Conservation (phyloP, 1,284 basidiomycete genomes). For the Psilocybe mexicana region DNA sequence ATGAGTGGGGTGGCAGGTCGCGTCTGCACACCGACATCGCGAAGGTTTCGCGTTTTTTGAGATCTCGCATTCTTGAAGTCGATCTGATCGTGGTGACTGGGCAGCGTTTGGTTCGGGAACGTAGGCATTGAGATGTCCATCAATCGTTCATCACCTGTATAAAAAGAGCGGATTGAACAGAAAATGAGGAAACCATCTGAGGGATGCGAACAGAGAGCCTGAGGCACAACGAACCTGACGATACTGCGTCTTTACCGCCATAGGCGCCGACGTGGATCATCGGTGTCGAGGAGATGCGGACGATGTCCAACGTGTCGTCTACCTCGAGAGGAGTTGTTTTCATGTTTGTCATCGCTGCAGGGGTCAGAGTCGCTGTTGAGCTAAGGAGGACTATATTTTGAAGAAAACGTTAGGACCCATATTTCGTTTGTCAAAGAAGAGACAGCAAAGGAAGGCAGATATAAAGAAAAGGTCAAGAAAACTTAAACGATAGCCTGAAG, state of each 20-base stretch:
- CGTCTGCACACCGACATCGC: background rate
- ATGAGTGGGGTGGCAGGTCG: background rate
- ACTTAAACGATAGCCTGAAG: background rate
- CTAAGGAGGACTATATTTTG: background rate
- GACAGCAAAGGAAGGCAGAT: background rate
- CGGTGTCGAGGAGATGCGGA: background rate
- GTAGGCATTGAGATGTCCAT: constrained; percentile 15
- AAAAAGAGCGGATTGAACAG: background rate
- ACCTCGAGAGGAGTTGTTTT: background rate
- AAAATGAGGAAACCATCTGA: background rate
- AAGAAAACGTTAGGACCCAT: background rate
- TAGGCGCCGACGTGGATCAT: background rate
- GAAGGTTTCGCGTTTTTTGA: background rate
- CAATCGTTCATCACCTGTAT: constrained; percentile 12
- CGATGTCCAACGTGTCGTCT: constrained; percentile 14
- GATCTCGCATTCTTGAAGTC: background rate
- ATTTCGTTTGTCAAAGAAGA: background rate
- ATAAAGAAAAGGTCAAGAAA: background rate
- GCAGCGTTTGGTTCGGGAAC: constrained; percentile 10
- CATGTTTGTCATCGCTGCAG: background rate
- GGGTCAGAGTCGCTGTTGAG: background rate
- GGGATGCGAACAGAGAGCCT: background rate
- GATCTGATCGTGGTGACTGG: background rate
- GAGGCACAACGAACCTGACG: background rate
- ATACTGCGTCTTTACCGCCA: background rate